Conservation (phyloP, 345 rosid genomes). For the Hypericum androsaemum region DNA sequence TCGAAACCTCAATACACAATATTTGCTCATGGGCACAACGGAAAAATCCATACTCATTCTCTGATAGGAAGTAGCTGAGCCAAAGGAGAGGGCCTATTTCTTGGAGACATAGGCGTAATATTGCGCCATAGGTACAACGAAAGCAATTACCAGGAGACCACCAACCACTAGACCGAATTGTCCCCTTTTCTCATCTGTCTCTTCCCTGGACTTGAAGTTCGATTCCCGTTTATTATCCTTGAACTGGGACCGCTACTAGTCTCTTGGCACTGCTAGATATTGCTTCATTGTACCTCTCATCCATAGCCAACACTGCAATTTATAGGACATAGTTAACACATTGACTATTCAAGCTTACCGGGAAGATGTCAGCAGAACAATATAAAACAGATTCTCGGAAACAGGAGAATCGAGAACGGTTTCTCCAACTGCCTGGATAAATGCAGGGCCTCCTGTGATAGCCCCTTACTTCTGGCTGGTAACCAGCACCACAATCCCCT, state of each 20-base stretch:
- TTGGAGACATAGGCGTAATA: constrained; percentile 85
- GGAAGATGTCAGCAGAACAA: too few relatives aligned
- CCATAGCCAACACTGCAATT: constrained; percentile 81
- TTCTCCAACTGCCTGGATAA: constrained; percentile 81
- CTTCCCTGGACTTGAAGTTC: constrained; percentile 77
- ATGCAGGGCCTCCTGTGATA: constrained; percentile 86
- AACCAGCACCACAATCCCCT: constrained; percentile 83
- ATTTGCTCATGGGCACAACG: neutral
- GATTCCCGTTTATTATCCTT: constrained; percentile 82
- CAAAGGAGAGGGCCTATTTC: constrained; percentile 32
- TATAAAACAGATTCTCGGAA: too few relatives aligned
- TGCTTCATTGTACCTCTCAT: constrained; percentile 95
- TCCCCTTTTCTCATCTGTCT: constrained; percentile 93
- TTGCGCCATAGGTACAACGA: constrained; percentile 95
- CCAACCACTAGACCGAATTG: constrained; percentile 94
- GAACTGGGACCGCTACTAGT: constrained; percentile 68
- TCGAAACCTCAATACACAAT: neutral
- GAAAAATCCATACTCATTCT: constrained; percentile 10
- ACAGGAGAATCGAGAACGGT: constrained; percentile 74
- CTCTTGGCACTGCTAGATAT: too few relatives aligned
- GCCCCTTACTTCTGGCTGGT: constrained; percentile 98
- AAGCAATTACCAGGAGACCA: constrained; percentile 80
- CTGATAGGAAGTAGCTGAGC: too few relatives aligned
- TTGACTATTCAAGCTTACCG: too few relatives aligned
- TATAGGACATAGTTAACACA: constrained; percentile 4